Conservation (phyloP, 306 rosid species). For the Gastrolobium bilobum region DNA sequence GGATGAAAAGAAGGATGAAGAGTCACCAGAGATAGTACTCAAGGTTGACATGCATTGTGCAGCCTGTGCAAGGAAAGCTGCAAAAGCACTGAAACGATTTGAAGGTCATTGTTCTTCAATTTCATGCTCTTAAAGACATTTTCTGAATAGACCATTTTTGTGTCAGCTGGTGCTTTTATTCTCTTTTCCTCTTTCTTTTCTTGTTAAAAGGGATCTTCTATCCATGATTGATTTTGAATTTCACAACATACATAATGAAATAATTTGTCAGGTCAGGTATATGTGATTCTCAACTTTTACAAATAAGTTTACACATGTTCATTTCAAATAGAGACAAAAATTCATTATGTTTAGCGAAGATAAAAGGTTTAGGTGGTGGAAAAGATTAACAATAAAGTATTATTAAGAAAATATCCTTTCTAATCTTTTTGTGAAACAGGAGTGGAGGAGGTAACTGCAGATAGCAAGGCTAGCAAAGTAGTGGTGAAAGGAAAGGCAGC, state of each 20-base stretch:
- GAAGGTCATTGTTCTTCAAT: slow-evolving; percentile 64
- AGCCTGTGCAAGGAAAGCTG: slow-evolving; percentile 94
- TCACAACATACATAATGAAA: slow-evolving; percentile 35
- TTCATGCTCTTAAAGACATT: slow-evolving; percentile 11
- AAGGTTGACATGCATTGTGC: slow-evolving; percentile 98
- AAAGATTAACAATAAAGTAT: neutral
- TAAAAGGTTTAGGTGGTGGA: slow-evolving; percentile 29
- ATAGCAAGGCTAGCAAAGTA: slow-evolving; percentile 77
- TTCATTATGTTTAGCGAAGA: slow-evolving; percentile 33
- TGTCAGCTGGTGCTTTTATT: slow-evolving; percentile 39
- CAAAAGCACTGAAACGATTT: slow-evolving; percentile 88
- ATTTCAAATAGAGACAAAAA: slow-evolving; percentile 47
- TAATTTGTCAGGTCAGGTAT: slow-evolving; percentile 37
- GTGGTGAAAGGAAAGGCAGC: slow-evolving; percentile 91
- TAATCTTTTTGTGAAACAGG: slow-evolving; percentile 50
- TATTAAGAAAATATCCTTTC: neutral
- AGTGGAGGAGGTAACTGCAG: slow-evolving; percentile 84
- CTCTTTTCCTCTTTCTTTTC: slow-evolving; percentile 26
- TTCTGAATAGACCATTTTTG: neutral
- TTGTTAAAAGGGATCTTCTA: slow-evolving; percentile 45
- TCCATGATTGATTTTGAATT: slow-evolving; percentile 49
- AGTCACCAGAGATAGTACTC: slow-evolving; percentile 74
- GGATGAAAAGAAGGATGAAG: slow-evolving; percentile 63
- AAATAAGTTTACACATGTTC: slow-evolving; percentile 6
- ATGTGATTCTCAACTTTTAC: slow-evolving; percentile 39